Evolutionary conservation across 495 filamentous ascomycete species (phyloP), one percentile per base, ranked within the genome.

Genomic region (Penicillium turbatum): DNA sequence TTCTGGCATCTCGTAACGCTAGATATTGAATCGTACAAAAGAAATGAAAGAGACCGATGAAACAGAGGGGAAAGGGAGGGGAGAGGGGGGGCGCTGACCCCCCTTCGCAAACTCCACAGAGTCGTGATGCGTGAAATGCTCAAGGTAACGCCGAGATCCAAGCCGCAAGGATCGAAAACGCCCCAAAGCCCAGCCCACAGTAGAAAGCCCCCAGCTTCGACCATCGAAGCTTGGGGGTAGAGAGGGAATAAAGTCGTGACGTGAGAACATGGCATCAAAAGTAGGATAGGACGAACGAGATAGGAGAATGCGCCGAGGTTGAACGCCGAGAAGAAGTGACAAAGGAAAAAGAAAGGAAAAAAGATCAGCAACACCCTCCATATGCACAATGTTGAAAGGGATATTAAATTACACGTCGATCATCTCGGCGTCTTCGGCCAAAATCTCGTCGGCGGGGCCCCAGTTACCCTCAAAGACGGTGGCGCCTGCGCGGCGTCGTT

Each of bases 381-480:
- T 70, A 73, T 72, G 67, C 69, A 72, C 62, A 68, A 66, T 46
- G 63, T 61, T 60, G 47, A 60, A 61, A 63, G 52, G 57, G 48
- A 54, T 57, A 52, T 63, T 63, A 64, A 53, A 65, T 80, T 69
- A 82, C 67, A 84, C 83, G 67, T 89, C 86, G 64, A 86, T 82
- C 84, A 88, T 88, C 65, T 87, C 85, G 41, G 82, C 78, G 70
- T 87, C 84, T 64, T 82, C 81, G n/a, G 74, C 76, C 55, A 89
- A 72, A 26, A 88, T 76, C 51, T 86, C 80, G 55, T 89, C 86
- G 10, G 82, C 82, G 35, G 92, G 93, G 1, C 93, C 93, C 89
- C 90, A 98, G 65, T 89, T 91, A 59, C 93, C 95, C 73, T 98
- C 93, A 56, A 85, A 97, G 45, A 97, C 84, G 9, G 88, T 95